These are phyloP conservation scores for Sporothrix protearum DNA, from an alignment of 2,329 filamentous ascomycete genomes.

Conservation along the genomic window DNA sequence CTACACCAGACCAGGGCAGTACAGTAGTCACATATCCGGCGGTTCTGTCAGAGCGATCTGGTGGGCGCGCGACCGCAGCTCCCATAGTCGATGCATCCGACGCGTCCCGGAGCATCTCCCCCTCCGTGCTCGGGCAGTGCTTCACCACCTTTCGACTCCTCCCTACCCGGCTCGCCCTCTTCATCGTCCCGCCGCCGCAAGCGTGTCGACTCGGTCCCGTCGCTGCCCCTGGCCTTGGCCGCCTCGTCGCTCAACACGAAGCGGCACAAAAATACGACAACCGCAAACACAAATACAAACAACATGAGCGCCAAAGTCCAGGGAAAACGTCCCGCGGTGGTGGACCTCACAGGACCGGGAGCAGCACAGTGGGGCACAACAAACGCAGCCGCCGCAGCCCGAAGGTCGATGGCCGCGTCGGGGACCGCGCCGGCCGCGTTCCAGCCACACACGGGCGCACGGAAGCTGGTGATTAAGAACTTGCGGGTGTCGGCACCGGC, in stretches of 20 bases:
- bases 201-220: conserved; percentile 34
- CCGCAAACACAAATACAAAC: conserved; percentile 17
- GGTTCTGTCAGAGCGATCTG: conserved; percentile 17
- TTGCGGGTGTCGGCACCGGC: conserved; percentile 55
- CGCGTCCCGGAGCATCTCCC: conserved; percentile 23
- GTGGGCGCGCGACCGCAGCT: not conserved
- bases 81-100: conserved; percentile 31
- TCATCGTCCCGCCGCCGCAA: conserved; percentile 59
- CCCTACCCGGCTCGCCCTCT: conserved; percentile 50
- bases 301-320: conserved; percentile 35
- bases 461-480: conserved; percentile 92
- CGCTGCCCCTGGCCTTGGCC: conserved; percentile 16
- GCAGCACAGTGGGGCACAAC: not conserved
- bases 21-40: not conserved
- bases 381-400: not conserved
- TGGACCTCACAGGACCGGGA: conserved; percentile 44
- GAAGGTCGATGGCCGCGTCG: conserved; percentile 26
- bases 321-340: conserved; percentile 40
- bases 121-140: conserved; percentile 33
- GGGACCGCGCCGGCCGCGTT: conserved; percentile 45
- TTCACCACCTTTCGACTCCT: conserved; percentile 61
- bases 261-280: not conserved
- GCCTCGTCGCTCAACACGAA: conserved; percentile 24
- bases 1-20: not conserved
- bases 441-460: conserved; percentile 71